Evolutionary conservation across 169 alveolate genomes (phyloP).

Genomic region (Theileria parva): DNA sequence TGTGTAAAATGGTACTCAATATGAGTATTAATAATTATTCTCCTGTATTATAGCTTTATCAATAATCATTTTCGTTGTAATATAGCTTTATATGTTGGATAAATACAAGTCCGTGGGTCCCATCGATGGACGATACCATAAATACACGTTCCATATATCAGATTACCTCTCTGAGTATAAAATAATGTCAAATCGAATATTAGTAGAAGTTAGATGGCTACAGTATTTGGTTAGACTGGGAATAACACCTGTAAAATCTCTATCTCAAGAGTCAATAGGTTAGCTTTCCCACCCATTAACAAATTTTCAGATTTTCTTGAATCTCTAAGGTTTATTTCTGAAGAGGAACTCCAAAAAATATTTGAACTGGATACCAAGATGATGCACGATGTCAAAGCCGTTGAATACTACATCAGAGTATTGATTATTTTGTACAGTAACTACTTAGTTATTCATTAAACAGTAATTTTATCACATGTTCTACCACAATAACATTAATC

Average conservation of each 20-base stretch:
- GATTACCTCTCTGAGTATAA: constrained; percentile 86
- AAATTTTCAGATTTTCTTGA: constrained; percentile 26
- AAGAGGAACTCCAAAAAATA: constrained; percentile 77
- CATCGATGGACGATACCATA: constrained; percentile 88
- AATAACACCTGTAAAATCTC: constrained; percentile 50
- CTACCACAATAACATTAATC: too few relatives aligned
- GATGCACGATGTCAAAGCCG: constrained; percentile 93
- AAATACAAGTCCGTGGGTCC: constrained; percentile 70
- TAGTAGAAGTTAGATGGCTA: constrained; percentile 91
- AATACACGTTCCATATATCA: constrained; percentile 64
- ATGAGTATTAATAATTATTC: too few relatives aligned
- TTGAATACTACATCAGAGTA: constrained; percentile 88
- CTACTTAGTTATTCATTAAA: too few relatives aligned
- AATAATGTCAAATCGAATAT: constrained; percentile 83
- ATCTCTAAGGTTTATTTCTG: constrained; percentile 57
- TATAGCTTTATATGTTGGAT: not conserved
- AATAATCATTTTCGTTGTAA: too few relatives aligned
- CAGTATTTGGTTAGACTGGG: constrained; percentile 78
- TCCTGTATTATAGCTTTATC: not conserved
- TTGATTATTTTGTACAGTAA: too few relatives aligned
- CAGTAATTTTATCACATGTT: too few relatives aligned
- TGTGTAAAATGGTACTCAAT: too few relatives aligned
- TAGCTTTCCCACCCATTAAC: not conserved
- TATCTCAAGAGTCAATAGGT: constrained; percentile 65
- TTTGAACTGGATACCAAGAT: constrained; percentile 81